Base-by-base conservation (phyloP, 2,329 filamentous ascomycete species). In the Pleoardoris graminearum region DNA sequence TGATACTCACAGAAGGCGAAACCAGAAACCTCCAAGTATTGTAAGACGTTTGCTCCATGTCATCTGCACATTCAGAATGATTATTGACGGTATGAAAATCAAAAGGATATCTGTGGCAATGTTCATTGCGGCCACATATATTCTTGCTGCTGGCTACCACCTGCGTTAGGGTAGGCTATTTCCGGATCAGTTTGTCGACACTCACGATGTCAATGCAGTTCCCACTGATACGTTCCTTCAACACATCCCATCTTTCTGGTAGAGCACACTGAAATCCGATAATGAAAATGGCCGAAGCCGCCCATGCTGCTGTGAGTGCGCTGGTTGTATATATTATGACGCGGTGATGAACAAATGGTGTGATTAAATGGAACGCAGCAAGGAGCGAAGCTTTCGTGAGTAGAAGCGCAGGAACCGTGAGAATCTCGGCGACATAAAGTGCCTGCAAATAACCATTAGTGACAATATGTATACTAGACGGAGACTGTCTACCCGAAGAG, bases 391-490 rank as follows among this genome's bases (percentile, higher is more conserved):
- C 14, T 17, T 53, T 0, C 44, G 53, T 16, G 53, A 7, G 10
- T 0, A 44, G 45, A 0, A 56, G 53, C 1, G 51, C 48, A 21
- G 54, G 35, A 5, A 48, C 51, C 1, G 51, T 54, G 0, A 33
- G 2, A 2, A 57, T 54, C 19, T 39, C 53, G 39, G 49, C 50
- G 53, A 2, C 53, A n/a, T 16, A 53, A 1, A 19, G 46, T 53
- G 27, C 49, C 1, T 16, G 30, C 8, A 7, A 32, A 4, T 12
- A 29, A 12, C n/a, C 10, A 32, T 10, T 32, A 32, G 12, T 32
- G 12, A 3, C 10, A n/a, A n/a, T n/a, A n/a, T n/a, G n/a, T n/a
- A n/a, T n/a, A n/a, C n/a, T n/a, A n/a, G n/a, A n/a, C n/a, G n/a
- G n/a, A n/a, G n/a, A n/a, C n/a, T n/a, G n/a, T n/a, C n/a, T n/a